A percentile compares a stretch with the other conserved stretches of the same genome.
Evolutionary conservation across 495 filamentous ascomycete genomes (phyloP).

Genomic region (Friedmanniomyces endolithicus): DNA sequence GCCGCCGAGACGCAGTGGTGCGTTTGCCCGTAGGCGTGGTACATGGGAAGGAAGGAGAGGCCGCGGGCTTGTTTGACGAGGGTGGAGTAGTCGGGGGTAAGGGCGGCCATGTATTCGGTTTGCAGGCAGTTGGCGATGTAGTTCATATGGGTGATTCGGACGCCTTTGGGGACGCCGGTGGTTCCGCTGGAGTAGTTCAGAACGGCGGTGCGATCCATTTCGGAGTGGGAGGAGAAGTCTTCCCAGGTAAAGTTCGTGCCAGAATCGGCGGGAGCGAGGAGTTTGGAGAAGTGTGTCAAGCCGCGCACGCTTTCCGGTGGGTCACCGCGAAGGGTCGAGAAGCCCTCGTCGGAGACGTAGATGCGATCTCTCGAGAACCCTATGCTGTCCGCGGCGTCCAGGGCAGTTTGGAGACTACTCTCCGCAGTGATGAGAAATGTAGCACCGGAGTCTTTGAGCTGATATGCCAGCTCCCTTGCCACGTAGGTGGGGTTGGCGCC

Average conservation of each 20-base stretch:
- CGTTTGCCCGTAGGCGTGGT: constrained; percentile 50
- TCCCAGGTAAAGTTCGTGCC: constrained; percentile 24
- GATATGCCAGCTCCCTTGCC: constrained; percentile 56
- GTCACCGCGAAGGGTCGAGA: constrained; percentile 24
- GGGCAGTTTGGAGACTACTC: constrained; percentile 24
- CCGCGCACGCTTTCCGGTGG: constrained; percentile 1
- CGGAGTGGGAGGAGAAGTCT: constrained; percentile 17
- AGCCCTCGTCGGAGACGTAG: constrained; percentile 29
- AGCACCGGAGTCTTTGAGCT: constrained; percentile 58
- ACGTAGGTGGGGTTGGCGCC: constrained; percentile 71
- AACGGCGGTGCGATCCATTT: constrained; percentile 22
- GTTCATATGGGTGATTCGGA: constrained; percentile 62
- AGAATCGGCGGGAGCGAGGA: constrained; percentile 21
- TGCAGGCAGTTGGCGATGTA: constrained; percentile 57
- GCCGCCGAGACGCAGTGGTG: constrained; percentile 36
- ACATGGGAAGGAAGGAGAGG: constrained; percentile 61
- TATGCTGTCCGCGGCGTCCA: constrained; percentile 23
- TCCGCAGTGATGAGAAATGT: constrained; percentile 40
- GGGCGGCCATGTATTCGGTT: constrained; percentile 34
- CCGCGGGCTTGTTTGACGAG: constrained; percentile 26
- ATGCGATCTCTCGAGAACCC: constrained; percentile 20
- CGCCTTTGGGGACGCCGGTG: constrained; percentile 74
- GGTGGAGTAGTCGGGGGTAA: constrained; percentile 35
- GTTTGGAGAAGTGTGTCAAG: constrained; percentile 26
- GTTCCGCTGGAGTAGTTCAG: constrained; percentile 70